phyloP scores from a whole-genome alignment of 2,329 filamentous ascomycete species.

The Fusarium austroafricanum region DNA sequence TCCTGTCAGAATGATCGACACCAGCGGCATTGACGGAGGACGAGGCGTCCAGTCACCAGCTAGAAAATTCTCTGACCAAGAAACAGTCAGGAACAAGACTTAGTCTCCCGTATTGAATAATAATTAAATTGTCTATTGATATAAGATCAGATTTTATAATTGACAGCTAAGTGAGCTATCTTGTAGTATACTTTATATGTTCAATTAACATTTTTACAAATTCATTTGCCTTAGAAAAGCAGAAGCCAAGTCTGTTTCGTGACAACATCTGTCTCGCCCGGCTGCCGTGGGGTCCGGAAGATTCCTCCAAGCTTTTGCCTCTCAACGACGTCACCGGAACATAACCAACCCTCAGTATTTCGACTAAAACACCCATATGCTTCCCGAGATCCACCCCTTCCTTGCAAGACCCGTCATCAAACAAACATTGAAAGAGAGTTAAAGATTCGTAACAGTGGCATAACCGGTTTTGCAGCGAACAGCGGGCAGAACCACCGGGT shows the following conservation, averaged over 20 bases:
- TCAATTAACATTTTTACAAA: too few species aligned
- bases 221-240: too few species aligned
- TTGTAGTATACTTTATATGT: background rate
- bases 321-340: slow-evolving; percentile 30
- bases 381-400: background rate
- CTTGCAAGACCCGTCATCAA: slow-evolving; percentile 17
- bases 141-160: too few species aligned
- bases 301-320: slow-evolving; percentile 5
- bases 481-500: background rate
- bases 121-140: background rate
- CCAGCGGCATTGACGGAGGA: background rate
- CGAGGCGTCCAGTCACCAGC: slow-evolving; percentile 10
- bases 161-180: background rate
- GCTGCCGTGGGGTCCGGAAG: background rate
- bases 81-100: background rate
- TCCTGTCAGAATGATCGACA: slow-evolving; percentile 9
- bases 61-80: background rate
- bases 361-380: slow-evolving; percentile 1
- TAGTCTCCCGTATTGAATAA: background rate
- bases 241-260: background rate
- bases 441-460: background rate
- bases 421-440: background rate
- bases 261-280: background rate
- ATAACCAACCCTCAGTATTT: background rate
- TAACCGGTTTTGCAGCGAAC: slow-evolving; percentile 21